Evolutionary conservation across 768 basidiomycete species (phyloP).

Genomic region (Wakefieldia striispora): DNA sequence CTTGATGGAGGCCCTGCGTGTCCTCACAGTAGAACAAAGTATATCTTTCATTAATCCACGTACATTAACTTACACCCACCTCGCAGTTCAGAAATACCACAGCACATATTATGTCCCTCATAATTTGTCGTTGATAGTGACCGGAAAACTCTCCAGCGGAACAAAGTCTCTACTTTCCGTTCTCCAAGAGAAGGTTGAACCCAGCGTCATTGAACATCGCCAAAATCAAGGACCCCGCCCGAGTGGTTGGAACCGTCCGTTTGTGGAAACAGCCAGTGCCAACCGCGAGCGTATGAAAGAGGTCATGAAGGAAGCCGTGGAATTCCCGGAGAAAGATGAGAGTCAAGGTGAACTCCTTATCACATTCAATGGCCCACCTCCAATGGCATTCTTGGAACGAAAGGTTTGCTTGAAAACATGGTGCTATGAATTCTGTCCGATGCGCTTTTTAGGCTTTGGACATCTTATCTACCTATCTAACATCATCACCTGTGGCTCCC

Average conservation of each 20-base stretch:
- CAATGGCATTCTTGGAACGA: conserved; percentile 66
- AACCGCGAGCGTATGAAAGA: conserved; percentile 49
- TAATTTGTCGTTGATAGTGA: conserved; percentile 85
- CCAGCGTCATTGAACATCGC: conserved; percentile 71
- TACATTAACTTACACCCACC: conserved; percentile 14
- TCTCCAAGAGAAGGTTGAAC: conserved; percentile 81
- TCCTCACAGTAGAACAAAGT: conserved; percentile 89
- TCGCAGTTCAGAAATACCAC: conserved; percentile 85
- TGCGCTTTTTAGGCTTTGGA: conserved; percentile 66
- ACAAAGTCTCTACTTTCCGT: conserved; percentile 76
- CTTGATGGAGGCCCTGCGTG: conserved; percentile 86
- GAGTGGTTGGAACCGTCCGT: conserved; percentile 88
- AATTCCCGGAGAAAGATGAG: conserved; percentile 97
- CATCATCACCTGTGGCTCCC: conserved; percentile 78
- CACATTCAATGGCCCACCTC: conserved; percentile 74
- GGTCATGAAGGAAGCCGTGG: conserved; percentile 63
- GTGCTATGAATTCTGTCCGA: background rate
- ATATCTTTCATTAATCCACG: conserved; percentile 17
- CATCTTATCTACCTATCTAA: conserved; percentile 82
- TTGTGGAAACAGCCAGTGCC: conserved; percentile 82
- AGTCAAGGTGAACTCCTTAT: conserved; percentile 86
- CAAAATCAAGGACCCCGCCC: conserved; percentile 72
- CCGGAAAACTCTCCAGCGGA: conserved; percentile 80
- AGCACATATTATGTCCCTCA: conserved; percentile 89
- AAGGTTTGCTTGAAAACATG: conserved; percentile 43